phyloP scores from a whole-genome alignment of 2,329 filamentous ascomycete species.

The Phaeosphaeriaceae sp. region DNA sequence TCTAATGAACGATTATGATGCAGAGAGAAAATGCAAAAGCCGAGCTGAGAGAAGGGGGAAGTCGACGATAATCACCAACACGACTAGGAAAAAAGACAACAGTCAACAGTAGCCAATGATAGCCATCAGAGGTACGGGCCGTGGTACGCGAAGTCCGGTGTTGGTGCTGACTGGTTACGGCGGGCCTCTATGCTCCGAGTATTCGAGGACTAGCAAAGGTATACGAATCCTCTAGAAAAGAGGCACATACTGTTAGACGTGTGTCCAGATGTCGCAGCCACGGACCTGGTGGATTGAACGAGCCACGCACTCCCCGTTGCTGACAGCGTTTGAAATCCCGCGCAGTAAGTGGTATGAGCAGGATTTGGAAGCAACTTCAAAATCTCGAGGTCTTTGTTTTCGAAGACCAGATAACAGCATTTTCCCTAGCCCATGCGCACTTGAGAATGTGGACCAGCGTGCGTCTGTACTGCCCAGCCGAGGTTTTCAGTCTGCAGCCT shows the following conservation, averaged over 20 bases:
- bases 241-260: background rate
- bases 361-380: background rate
- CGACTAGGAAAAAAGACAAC: constrained; percentile 3
- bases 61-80: background rate
- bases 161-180: constrained; percentile 3
- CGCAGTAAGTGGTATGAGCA: background rate
- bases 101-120: constrained; percentile 7
- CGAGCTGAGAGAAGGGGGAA: background rate
- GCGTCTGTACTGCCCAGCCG: background rate
- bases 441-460: background rate
- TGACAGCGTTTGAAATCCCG: background rate
- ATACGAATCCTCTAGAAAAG: background rate
- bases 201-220: background rate
- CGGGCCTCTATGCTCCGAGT: background rate
- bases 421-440: background rate
- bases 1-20: background rate
- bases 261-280: background rate
- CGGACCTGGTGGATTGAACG: background rate
- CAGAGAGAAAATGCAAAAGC: background rate
- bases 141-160: constrained; percentile 21
- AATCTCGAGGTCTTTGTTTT: background rate
- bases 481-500: background rate
- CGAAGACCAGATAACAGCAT: background rate
- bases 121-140: constrained; percentile 8
- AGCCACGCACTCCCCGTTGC: background rate